These are phyloP conservation scores for Podaxis sp. DNA, from an alignment of 768 basidiomycete genomes.

Conservation along the genomic window DNA sequence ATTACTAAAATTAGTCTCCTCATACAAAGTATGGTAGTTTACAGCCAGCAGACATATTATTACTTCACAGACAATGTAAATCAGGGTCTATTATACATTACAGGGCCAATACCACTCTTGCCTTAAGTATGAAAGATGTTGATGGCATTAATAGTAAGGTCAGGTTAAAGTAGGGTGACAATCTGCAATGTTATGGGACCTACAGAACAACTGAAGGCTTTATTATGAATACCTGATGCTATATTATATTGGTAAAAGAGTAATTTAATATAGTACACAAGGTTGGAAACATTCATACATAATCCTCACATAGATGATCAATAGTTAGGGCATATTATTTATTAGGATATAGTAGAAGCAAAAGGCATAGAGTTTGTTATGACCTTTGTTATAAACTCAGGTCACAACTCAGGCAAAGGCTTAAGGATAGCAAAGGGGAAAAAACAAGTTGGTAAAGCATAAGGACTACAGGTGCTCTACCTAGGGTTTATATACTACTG, in stretches of 20 bases:
- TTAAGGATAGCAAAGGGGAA: too few relatives aligned
- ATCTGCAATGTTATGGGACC: neutral
- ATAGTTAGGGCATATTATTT: neutral
- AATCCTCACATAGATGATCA: neutral
- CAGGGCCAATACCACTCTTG: neutral
- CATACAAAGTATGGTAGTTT: constrained; percentile 5
- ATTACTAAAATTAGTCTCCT: neutral
- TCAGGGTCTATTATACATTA: neutral
- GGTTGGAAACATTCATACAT: neutral
- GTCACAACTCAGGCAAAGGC: too few relatives aligned
- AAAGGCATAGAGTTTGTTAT: neutral
- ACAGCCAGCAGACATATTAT: neutral
- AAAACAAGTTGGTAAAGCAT: too few relatives aligned
- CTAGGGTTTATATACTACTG: too few relatives aligned
- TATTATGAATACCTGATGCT: neutral
- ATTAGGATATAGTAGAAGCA: neutral
- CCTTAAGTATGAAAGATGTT: neutral
- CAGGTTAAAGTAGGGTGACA: neutral
- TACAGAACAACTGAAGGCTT: neutral
- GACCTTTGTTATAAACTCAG: too few relatives aligned
- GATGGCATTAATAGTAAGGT: neutral
- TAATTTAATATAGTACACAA: neutral
- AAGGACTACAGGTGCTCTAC: too few relatives aligned
- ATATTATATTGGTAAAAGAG: neutral
- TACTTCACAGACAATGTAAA: neutral